These are phyloP conservation scores for Rhodotorula sp. DNA, from an alignment of 1,284 basidiomycete species.

Conservation along the genomic window DNA sequence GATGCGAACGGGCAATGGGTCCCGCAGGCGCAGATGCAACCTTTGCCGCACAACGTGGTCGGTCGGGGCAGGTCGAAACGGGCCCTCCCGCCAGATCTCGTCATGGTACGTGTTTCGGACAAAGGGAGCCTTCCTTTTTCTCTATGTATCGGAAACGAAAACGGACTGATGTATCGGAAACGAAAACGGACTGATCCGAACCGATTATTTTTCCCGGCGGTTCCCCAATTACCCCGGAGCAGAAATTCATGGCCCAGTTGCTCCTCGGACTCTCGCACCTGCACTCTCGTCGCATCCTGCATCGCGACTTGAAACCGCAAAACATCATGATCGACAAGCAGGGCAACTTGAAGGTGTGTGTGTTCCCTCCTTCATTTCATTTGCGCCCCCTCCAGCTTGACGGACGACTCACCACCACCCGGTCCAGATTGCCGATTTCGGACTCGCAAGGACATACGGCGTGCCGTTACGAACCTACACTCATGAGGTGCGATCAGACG, in stretches of 20 bases:
- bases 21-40: slow-evolving; percentile 1
- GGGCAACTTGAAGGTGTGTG: slow-evolving; percentile 70
- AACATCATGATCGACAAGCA: slow-evolving; percentile 90
- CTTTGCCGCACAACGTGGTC: slow-evolving; percentile 40
- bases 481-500: slow-evolving; percentile 71
- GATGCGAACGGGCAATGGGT: slow-evolving; percentile 10
- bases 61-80: slow-evolving; percentile 28
- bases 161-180: too few species aligned
- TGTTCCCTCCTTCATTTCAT: too few species aligned
- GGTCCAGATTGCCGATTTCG: slow-evolving; percentile 79
- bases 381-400: too few species aligned
- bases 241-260: slow-evolving; percentile 86
- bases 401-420: too few species aligned
- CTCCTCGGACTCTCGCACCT: slow-evolving; percentile 87
- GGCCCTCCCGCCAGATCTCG: slow-evolving; percentile 31
- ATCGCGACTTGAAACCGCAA: slow-evolving; percentile 96
- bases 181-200: neutral
- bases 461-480: slow-evolving; percentile 97
- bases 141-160: too few species aligned
- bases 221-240: neutral
- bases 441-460: slow-evolving; percentile 92
- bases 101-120: slow-evolving; percentile 19
- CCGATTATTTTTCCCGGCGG: neutral
- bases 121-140: neutral
- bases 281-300: slow-evolving; percentile 92